Percentiles rank a stretch among this genome's conserved stretches.
Conservation (phyloP, 352 stramenopile species). For the Phytophthora niederhauseri region DNA sequence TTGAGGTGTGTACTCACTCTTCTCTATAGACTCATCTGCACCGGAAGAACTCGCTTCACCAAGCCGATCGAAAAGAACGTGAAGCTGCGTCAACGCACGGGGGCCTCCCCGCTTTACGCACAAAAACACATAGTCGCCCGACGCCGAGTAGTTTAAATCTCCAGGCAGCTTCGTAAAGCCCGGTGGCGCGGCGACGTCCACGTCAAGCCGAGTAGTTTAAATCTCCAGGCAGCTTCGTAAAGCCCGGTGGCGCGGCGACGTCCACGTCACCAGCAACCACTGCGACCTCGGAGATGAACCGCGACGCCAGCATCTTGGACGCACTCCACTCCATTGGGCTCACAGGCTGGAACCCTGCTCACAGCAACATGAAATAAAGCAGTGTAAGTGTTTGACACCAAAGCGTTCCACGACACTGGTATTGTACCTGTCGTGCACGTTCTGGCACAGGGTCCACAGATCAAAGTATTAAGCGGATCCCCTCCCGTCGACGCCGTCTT, state of each 20-base stretch:
- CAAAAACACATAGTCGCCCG: slow-evolving; percentile 73
- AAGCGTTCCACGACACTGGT: background rate
- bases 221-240: slow-evolving; percentile 55
- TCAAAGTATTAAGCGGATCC: slow-evolving; percentile 26
- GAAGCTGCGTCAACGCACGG: slow-evolving; percentile 47
- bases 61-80: slow-evolving; percentile 20
- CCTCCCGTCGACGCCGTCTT: slow-evolving; percentile 10
- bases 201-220: slow-evolving; percentile 64
- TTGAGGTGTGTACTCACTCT: slow-evolving; percentile 2
- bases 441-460: slow-evolving; percentile 67
- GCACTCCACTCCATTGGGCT: slow-evolving; percentile 53
- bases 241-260: slow-evolving; percentile 54
- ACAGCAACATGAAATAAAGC: background rate
- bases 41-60: slow-evolving; percentile 7
- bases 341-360: slow-evolving; percentile 47
- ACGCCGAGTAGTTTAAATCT: slow-evolving; percentile 68
- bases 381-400: background rate
- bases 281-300: slow-evolving; percentile 71
- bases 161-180: slow-evolving; percentile 61
- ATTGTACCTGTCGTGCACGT: slow-evolving; percentile 67
- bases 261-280: slow-evolving; percentile 66
- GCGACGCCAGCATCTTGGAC: slow-evolving; percentile 30
- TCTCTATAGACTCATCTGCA: background rate
- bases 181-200: slow-evolving; percentile 50
- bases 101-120: slow-evolving; percentile 63